Percentiles rank a stretch among this genome's conserved stretches.
phyloP scores from a whole-genome alignment of 2,329 filamentous ascomycete genomes.

The Apiospora hydei region DNA sequence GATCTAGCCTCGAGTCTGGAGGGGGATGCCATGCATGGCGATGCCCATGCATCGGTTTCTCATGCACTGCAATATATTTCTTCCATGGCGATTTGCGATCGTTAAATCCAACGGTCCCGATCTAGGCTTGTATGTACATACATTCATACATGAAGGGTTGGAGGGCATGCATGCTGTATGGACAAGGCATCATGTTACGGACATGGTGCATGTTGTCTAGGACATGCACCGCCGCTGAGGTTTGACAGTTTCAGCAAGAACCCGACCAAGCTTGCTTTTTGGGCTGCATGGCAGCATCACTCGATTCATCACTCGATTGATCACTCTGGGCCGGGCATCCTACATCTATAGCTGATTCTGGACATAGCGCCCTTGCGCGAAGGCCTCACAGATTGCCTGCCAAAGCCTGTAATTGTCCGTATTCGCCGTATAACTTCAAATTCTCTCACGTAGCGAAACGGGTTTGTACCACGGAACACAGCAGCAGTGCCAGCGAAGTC shows the following conservation, averaged over 20 bases:
- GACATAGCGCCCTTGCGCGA: neutral
- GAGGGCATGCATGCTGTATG: neutral
- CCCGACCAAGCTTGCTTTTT: neutral
- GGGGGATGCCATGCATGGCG: neutral
- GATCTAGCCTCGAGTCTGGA: neutral
- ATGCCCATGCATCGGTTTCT: constrained; percentile 14
- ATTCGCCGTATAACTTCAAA: neutral
- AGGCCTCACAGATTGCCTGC: neutral
- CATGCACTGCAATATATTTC: constrained; percentile 12
- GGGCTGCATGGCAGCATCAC: constrained; percentile 5
- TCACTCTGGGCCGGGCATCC: neutral
- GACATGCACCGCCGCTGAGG: constrained; percentile 3
- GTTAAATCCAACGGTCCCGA: constrained; percentile 1
- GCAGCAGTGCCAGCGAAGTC: neutral
- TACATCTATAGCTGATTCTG: neutral
- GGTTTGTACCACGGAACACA: neutral
- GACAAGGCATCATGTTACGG: constrained; percentile 4
- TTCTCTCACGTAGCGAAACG: neutral
- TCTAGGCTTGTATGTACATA: neutral
- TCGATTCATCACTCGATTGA: too few relatives aligned
- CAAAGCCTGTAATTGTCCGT: neutral
- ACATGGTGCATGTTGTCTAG: constrained; percentile 13
- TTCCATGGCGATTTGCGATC: neutral
- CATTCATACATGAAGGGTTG: neutral
- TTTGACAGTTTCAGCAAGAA: constrained; percentile 10